Evolutionary conservation across 768 basidiomycete species (phyloP).

Genomic region (Hirschioporus abietinus): DNA sequence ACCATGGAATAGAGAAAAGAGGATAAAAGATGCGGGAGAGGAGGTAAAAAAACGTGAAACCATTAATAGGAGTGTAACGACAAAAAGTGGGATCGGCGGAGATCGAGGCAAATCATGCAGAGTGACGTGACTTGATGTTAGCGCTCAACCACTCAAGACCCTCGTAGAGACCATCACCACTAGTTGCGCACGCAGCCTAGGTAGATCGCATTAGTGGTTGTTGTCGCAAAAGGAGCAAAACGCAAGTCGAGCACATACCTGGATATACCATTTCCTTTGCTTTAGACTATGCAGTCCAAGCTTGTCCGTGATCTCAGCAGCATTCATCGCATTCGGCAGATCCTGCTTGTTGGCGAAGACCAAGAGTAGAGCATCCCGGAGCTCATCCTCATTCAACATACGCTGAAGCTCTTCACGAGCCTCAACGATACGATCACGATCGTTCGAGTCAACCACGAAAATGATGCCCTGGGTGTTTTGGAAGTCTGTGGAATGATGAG

Average conservation of each 20-base stretch:
- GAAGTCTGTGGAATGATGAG: conserved; percentile 67
- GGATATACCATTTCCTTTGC: conserved; percentile 97
- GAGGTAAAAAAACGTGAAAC: conserved; percentile 18
- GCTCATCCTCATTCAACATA: conserved; percentile 99
- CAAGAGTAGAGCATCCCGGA: conserved; percentile 95
- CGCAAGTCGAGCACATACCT: conserved; percentile 44
- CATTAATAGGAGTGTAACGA: not conserved
- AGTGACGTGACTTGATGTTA: conserved; percentile 56
- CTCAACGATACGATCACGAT: conserved; percentile 98
- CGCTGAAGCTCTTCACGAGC: conserved; percentile 98
- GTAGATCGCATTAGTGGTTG: conserved; percentile 14
- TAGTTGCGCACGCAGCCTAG: conserved; percentile 96
- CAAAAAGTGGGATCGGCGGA: not conserved
- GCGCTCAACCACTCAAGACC: conserved; percentile 95
- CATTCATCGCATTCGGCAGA: conserved; percentile 99
- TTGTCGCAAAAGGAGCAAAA: conserved; percentile 2
- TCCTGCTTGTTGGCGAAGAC: conserved; percentile 99
- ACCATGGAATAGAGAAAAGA: conserved; percentile 18
- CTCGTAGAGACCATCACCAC: conserved; percentile 97
- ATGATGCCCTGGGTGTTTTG: conserved; percentile 99
- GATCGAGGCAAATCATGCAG: conserved; percentile 1
- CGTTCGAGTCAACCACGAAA: conserved; percentile 99
- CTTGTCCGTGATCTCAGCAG: conserved; percentile 98
- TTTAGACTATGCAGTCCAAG: conserved; percentile 96
- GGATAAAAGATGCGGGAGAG: conserved; percentile 15